Base-by-base conservation (phyloP, 1,284 basidiomycete genomes). In the Trichosporon ovoides region DNA sequence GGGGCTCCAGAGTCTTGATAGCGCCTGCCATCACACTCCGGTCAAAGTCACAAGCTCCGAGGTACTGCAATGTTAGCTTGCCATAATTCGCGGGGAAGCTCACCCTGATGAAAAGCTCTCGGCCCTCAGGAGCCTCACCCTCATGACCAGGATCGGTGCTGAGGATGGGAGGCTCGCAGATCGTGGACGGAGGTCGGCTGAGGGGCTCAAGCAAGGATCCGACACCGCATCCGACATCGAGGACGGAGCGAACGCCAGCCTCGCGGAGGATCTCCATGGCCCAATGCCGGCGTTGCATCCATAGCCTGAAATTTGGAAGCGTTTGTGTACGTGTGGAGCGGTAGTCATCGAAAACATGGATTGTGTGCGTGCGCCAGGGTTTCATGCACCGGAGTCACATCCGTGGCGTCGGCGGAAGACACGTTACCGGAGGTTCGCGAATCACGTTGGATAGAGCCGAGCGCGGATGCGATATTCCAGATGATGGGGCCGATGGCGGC, bases 231-330 rank as follows among this genome's bases (percentile, higher is more conserved):
- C 76, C 76, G 18, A 78, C 67, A 54, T 78, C 76, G 46, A 78
- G 65, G 18, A 76, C 72, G 66, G 74, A 64, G 55, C 68, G 59
- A 7, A 75, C 73, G 13, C 64, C 62, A 52, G 76, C 75, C 24
- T 63, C 63, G 10, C 71, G 64, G 19, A 78, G 66, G 1, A 74
- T 71, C 13, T 75, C 67, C 37, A 78, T 57, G 1, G 74, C 74
- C 76, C 76, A 78, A 28, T 66, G 64, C 46, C 74, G 63, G 34
- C 76, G 57, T 56, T 78, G 76, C 66, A 74, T 72, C 74, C 74
- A 76, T 46, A 76, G 61, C 40, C 74, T 76, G 61, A 3, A 20
- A 52, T 14, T 5, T 31, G 22, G 28, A 48, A 31, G 16, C 5
- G 22, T 48, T 28, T 46, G 19, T 12, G 58, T 58, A 18, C 19